These are phyloP conservation scores for Pseudocohnilembus persalinus DNA, from an alignment of 169 alveolate genomes.

Conservation along the genomic window DNA sequence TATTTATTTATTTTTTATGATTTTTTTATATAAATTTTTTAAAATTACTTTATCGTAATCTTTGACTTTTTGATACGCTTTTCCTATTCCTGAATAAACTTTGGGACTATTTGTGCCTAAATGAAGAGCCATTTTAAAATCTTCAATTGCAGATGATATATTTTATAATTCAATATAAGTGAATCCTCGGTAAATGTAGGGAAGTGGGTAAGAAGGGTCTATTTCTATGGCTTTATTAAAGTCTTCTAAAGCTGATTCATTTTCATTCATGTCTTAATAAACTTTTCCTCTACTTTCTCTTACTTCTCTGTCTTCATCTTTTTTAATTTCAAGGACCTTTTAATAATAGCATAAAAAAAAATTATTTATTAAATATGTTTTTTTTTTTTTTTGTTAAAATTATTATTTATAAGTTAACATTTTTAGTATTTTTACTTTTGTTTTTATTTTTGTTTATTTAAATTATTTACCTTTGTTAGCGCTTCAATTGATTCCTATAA, in stretches of 20 bases:
- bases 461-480: background rate
- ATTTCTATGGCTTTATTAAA: constrained; percentile 60
- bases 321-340: constrained; percentile 48
- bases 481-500: constrained; percentile 63
- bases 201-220: constrained; percentile 60
- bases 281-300: constrained; percentile 72
- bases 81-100: constrained; percentile 69
- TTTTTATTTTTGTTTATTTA: too few species aligned
- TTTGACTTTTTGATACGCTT: constrained; percentile 59
- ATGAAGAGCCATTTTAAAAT: constrained; percentile 55
- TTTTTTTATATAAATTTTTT: too few species aligned
- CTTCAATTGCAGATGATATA: constrained; percentile 62
- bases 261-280: constrained; percentile 72
- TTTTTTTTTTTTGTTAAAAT: too few species aligned
- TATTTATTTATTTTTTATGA: too few species aligned
- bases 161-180: constrained; percentile 56
- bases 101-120: constrained; percentile 50
- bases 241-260: constrained; percentile 67
- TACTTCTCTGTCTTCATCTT: constrained; percentile 54
- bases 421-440: too few species aligned
- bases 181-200: constrained; percentile 73
- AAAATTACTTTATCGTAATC: constrained; percentile 73
- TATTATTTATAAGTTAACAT: too few species aligned
- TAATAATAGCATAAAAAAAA: too few species aligned
- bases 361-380: too few species aligned